Base-by-base conservation (phyloP, 768 basidiomycete species). In the Mycena rosella region DNA sequence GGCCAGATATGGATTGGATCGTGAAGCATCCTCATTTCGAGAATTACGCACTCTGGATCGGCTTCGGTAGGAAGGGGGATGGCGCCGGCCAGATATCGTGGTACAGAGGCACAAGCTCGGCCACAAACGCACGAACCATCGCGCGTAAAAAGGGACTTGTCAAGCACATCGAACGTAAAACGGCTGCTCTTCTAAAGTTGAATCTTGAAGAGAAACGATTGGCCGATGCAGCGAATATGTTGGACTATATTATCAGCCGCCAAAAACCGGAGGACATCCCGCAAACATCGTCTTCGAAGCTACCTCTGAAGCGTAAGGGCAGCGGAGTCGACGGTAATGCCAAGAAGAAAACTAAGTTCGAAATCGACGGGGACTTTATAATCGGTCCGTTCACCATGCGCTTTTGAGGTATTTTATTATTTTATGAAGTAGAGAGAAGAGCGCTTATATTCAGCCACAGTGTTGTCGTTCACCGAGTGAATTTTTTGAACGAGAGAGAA, bases 1-100 rank as follows among this genome's bases (percentile, higher is more conserved):
- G 62, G 62, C 54, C 53, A 34, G 26, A 54, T 20, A 22, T 5
- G 2, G 45, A 56, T 17, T 63, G 62, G 62, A 7, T 63, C 22
- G 45, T 63, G 10, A 52, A 24, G 18, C 62, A 63, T 45, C n/a
- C n/a, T n/a, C n/a, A n/a, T n/a, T n/a, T n/a, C n/a, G n/a, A n/a
- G n/a, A n/a, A n/a, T n/a, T n/a, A 18, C 20, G 61, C 52, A 15
- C 40, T 63, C 8, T 63, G 62, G 53, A 32, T 44, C 1, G 6
- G 18, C 7, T 5, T 27, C 18, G 29, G 60, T 5, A 36, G 10
- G 5, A 20, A 11, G 5, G n/a, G 22, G 8, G 47, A 26, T 15
- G 2, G 26, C 2, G n/a, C n/a, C n/a, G n/a, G n/a, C n/a, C n/a
- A n/a, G n/a, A n/a, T 27, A 26, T 48, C 26, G 8, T 48, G 47